These are phyloP conservation scores for Apiospora aurea DNA, from an alignment of 2,329 filamentous ascomycete species.

Conservation along the genomic window DNA sequence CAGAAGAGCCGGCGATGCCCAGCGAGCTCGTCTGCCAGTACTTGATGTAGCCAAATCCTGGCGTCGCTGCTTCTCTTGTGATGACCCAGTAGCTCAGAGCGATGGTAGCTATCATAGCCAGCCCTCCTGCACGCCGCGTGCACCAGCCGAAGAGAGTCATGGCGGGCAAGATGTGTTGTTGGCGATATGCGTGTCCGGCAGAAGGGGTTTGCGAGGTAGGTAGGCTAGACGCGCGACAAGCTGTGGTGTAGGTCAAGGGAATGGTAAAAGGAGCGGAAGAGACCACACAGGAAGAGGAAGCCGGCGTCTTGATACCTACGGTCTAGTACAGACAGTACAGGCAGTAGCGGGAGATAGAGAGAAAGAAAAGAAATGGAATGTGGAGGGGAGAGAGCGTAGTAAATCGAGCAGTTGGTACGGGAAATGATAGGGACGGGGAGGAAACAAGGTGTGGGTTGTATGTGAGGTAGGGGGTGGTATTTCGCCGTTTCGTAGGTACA, in stretches of 20 bases:
- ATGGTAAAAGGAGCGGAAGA: slow-evolving; percentile 26
- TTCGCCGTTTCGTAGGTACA: slow-evolving; percentile 27
- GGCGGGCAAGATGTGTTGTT: slow-evolving; percentile 31
- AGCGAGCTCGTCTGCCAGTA: slow-evolving; percentile 43
- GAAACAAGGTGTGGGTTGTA: slow-evolving; percentile 29
- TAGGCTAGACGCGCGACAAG: slow-evolving; percentile 24
- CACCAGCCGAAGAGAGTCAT: slow-evolving; percentile 65
- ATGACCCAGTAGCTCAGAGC: slow-evolving; percentile 63
- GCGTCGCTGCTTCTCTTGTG: slow-evolving; percentile 54
- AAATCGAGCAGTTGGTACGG: slow-evolving; percentile 23
- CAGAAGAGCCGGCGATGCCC: not conserved
- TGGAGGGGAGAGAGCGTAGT: slow-evolving; percentile 27
- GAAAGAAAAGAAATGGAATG: slow-evolving; percentile 29
- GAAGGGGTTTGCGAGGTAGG: slow-evolving; percentile 22
- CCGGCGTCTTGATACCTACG: slow-evolving; percentile 28
- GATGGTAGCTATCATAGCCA: slow-evolving; percentile 60
- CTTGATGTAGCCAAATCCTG: slow-evolving; percentile 51
- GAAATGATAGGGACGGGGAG: slow-evolving; percentile 28
- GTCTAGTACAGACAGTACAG: slow-evolving; percentile 24
- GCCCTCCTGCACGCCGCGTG: slow-evolving; percentile 59
- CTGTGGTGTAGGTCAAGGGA: slow-evolving; percentile 21
- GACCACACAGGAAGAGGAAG: slow-evolving; percentile 23
- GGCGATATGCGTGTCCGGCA: slow-evolving; percentile 11
- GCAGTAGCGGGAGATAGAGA: slow-evolving; percentile 26
- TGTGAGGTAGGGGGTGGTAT: slow-evolving; percentile 25